phyloP scores from a whole-genome alignment of 345 rosid genomes.

The Trapa bicornis region DNA sequence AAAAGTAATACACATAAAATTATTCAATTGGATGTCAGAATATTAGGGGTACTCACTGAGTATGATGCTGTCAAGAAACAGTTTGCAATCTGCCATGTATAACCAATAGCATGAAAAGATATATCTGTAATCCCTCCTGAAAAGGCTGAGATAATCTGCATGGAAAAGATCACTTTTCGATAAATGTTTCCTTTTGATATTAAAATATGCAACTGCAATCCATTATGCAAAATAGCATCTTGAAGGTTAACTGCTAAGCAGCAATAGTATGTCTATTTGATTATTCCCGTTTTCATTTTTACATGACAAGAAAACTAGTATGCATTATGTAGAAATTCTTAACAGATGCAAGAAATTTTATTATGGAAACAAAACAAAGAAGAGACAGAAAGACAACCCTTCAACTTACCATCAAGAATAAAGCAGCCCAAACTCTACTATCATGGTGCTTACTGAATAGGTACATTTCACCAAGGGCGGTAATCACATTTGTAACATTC shows the following conservation, averaged over 20 bases:
- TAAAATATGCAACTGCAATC: not conserved
- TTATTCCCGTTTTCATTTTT: not conserved
- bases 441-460: conserved; percentile 82
- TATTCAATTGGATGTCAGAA: not conserved
- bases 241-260: not conserved
- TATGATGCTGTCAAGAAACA: conserved; percentile 91
- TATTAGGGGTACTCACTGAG: conserved; percentile 50
- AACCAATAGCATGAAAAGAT: conserved; percentile 80
- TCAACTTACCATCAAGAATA: conserved; percentile 80
- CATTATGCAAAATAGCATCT: not conserved
- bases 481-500: conserved; percentile 94
- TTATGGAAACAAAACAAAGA: not conserved
- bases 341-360: not conserved
- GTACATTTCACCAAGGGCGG: conserved; percentile 98
- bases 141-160: conserved; percentile 83
- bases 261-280: not conserved
- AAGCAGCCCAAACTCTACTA: conserved; percentile 89
- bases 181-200: not conserved
- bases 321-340: not conserved
- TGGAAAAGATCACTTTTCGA: not conserved
- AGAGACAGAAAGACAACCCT: not conserved
- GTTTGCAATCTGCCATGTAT: conserved; percentile 83
- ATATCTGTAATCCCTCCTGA: conserved; percentile 96
- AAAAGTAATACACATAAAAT: not conserved
- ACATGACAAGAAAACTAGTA: not conserved